Conservation (phyloP, 768 basidiomycete species). For the Brasilioporus rufonigricans region DNA sequence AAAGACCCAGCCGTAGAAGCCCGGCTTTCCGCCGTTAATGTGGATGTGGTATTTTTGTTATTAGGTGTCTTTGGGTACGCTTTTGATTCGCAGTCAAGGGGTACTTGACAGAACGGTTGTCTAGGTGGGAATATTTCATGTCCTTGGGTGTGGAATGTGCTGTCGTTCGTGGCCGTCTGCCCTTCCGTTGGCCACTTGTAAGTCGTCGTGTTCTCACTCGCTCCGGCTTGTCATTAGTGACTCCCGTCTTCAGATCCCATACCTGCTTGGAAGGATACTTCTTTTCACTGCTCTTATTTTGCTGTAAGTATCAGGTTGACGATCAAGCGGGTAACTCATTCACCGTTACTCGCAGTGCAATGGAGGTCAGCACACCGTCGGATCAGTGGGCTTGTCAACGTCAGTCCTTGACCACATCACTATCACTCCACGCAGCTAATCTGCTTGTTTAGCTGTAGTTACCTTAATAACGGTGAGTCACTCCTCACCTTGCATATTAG, state of each 20-base stretch:
- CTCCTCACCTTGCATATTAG: no score
- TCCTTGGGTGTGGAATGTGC: constrained; percentile 19
- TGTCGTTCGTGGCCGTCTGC: constrained; percentile 15
- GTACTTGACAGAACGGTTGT: not conserved
- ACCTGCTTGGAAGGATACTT: constrained; percentile 21
- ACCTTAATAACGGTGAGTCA: constrained; percentile 8
- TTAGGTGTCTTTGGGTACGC: constrained; percentile 20
- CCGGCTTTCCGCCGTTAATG: not conserved
- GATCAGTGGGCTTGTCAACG: constrained; percentile 9
- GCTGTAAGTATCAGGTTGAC: constrained; percentile 3
- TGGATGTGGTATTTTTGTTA: constrained; percentile 7
- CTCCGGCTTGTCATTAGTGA: not conserved
- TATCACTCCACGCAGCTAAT: not conserved
- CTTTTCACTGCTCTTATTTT: constrained; percentile 13
- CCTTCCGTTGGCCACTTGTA: constrained; percentile 28
- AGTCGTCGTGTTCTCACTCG: not conserved
- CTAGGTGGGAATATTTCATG: constrained; percentile 26
- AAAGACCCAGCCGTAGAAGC: constrained; percentile 10
- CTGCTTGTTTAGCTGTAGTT: not conserved
- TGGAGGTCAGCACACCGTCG: not conserved
- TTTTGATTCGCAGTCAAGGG: not conserved
- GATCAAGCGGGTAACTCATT: not conserved
- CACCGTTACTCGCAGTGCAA: constrained; percentile 1
- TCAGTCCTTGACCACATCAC: constrained; percentile 10
- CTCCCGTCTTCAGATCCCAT: constrained; percentile 18